Evolutionary conservation across 1,139 yeast species (phyloP), one percentile per base, ranked within the genome.

Genomic region (Candida labiduridarum): DNA sequence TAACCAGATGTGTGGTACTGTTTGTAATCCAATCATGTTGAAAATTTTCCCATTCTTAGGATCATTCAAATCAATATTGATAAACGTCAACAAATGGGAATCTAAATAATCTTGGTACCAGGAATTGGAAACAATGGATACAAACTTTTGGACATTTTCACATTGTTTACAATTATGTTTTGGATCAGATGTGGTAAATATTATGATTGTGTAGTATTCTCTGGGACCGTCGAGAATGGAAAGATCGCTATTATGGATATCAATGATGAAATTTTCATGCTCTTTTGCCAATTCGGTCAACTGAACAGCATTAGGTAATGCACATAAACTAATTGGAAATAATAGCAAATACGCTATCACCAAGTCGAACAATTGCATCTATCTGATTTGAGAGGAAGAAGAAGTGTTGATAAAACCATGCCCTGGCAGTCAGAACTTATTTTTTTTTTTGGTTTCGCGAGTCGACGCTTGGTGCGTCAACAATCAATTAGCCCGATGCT

Each of bases 1-100:
- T 3, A 86, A 68, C 82, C 90, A 82, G 10, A 85, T 57, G 54
- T 82, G 84, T 1, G 95, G 94, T 2, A 85, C 80, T 3, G 81
- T 68, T 4, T 64, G 65, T 49, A 86, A 60, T 3, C 69, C 64
- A 47, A 84, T 59, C 19, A 66, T 64, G 27, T 67, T 63, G 53
- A 82, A 79, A 11, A 74, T 50, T 4, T 53, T 60, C 11, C 71
- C 57, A 45, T 76, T 69, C 9, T 69, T 58, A 33, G 72, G 69
- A 38, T 76, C 73, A 2, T 65, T 62, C 22, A 82, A 76, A 55
- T 87, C 92, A 12, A 82, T 74, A 44, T 70, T 69, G 29, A 75
- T 69, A 58, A 85, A 82, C 55, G 74, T 73, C 7, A 83, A 67
- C 35, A 68, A 63, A 49, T 71, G 62, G 33, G 69, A 54, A 5